Conservation (phyloP, 176 grass and related monocot species). For the Eremochloa ophiuroides region DNA sequence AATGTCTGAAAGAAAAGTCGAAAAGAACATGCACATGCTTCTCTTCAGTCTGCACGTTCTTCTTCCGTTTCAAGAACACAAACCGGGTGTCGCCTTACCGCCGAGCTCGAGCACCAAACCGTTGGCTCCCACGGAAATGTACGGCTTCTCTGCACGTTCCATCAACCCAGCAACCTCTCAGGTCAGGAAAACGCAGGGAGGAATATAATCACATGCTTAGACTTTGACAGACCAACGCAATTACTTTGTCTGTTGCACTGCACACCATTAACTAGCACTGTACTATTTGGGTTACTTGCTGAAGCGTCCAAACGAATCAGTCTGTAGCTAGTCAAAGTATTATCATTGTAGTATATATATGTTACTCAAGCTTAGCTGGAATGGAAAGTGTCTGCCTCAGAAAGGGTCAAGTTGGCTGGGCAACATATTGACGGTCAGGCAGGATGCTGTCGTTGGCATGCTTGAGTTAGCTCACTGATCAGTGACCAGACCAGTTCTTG, state of each 20-base stretch:
- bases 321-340: neutral
- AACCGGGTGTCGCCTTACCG: neutral
- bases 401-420: neutral
- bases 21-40: neutral
- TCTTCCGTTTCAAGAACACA: neutral
- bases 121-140: conserved; percentile 14
- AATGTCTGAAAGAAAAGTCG: neutral
- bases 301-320: neutral
- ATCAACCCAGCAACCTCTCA: neutral
- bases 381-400: neutral
- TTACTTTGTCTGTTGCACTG: neutral
- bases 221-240: conserved; percentile 7
- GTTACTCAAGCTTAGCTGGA: conserved; percentile 19
- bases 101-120: neutral
- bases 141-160: neutral
- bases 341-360: neutral
- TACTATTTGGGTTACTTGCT: neutral
- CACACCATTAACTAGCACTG: neutral
- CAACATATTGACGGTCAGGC: neutral
- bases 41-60: neutral
- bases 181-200: neutral
- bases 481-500: neutral
- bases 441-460: neutral
- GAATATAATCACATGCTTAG: neutral
- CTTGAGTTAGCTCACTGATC: neutral